A percentile compares a stretch with the other conserved stretches of the same genome.
These are phyloP conservation scores for Penicillium samsonianum DNA, from an alignment of 495 filamentous ascomycete genomes.

Conservation along the genomic window DNA sequence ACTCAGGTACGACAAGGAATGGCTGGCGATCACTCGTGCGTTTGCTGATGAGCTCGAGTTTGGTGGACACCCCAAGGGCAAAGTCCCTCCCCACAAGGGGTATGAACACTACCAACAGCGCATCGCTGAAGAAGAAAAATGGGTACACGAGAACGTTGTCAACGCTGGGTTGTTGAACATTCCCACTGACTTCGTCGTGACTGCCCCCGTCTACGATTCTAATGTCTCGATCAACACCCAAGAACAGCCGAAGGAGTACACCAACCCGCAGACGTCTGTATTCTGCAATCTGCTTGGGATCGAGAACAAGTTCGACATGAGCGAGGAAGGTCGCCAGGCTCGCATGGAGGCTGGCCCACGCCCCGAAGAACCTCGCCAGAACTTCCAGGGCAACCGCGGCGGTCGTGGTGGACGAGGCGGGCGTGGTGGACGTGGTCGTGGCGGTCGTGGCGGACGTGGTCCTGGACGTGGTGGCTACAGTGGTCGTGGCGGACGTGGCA, in stretches of 20 bases:
- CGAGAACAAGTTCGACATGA: conserved; percentile 71
- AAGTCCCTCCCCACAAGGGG: conserved; percentile 55
- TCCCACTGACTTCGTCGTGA: conserved; percentile 73
- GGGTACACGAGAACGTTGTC: conserved; percentile 77
- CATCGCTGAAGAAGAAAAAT: conserved; percentile 65
- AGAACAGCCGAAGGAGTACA: conserved; percentile 70
- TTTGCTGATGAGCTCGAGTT: conserved; percentile 64
- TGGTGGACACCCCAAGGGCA: conserved; percentile 51
- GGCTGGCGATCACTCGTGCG: conserved; percentile 86
- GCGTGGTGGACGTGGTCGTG: conserved; percentile 24
- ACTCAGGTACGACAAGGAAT: conserved; percentile 87
- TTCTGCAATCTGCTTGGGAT: conserved; percentile 82
- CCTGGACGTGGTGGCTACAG: not conserved
- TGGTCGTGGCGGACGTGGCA: not conserved
- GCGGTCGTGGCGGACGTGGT: conserved; percentile 18
- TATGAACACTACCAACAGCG: conserved; percentile 61
- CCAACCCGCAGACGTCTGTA: conserved; percentile 72
- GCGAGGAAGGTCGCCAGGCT: conserved; percentile 63
- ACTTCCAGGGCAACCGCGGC: conserved; percentile 13
- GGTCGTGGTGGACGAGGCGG: conserved; percentile 25
- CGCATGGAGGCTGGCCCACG: conserved; percentile 44
- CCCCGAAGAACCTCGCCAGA: not conserved
- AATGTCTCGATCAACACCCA: conserved; percentile 35
- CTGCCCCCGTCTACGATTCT: conserved; percentile 68
- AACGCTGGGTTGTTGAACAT: conserved; percentile 58